Percentiles rank a stretch among this genome's conserved stretches.
Evolutionary conservation across 192 early-diverging fungal genomes (phyloP).

Genomic region (Endogone sp.): DNA sequence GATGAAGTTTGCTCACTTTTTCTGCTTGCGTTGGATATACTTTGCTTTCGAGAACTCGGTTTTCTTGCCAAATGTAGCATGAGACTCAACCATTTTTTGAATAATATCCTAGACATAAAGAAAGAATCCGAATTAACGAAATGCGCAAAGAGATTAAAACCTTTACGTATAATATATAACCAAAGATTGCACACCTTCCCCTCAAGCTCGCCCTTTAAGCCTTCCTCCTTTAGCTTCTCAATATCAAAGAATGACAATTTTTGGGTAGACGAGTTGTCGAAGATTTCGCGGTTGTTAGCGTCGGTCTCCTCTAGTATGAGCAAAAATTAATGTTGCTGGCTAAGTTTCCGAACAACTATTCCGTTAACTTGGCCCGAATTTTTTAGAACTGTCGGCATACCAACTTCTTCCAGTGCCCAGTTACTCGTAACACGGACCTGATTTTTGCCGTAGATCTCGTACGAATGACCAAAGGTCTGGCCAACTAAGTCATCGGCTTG

Average conservation of each 20-base stretch:
- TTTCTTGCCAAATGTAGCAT: constrained; percentile 84
- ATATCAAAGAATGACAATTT: constrained; percentile 81
- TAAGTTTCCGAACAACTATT: no score
- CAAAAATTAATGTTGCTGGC: no score
- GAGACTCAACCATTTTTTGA: constrained; percentile 73
- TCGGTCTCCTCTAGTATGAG: constrained; percentile 63
- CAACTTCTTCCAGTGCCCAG: constrained; percentile 27
- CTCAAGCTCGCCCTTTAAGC: constrained; percentile 61
- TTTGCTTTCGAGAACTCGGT: constrained; percentile 96
- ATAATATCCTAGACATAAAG: constrained; percentile 67
- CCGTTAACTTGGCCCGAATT: no score
- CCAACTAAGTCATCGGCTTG: constrained; percentile 77
- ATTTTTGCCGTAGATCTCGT: constrained; percentile 71
- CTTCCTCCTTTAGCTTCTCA: constrained; percentile 71
- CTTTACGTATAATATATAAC: background rate
- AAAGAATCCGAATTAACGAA: background rate
- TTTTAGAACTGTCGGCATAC: constrained; percentile 25
- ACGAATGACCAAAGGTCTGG: constrained; percentile 74
- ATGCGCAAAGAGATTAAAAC: background rate
- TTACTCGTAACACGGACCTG: constrained; percentile 34
- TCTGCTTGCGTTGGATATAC: constrained; percentile 85
- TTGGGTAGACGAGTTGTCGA: constrained; percentile 71
- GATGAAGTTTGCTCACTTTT: constrained; percentile 50
- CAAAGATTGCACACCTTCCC: constrained; percentile 28
- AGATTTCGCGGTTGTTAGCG: constrained; percentile 80